phyloP scores from a whole-genome alignment of 2,329 filamentous ascomycete genomes.

The Fusarium mexicanum region DNA sequence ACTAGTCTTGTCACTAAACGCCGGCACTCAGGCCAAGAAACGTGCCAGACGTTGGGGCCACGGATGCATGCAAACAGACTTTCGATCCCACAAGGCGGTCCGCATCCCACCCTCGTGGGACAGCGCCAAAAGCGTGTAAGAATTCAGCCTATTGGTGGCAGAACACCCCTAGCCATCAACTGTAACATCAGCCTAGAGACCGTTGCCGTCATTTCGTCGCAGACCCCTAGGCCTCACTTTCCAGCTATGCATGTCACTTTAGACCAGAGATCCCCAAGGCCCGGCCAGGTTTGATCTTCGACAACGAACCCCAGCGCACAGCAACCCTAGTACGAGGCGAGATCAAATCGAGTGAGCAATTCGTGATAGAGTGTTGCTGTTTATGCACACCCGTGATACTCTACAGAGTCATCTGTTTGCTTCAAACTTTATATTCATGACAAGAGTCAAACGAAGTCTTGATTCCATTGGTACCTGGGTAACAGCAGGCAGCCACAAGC shows the following conservation, averaged over 20 bases:
- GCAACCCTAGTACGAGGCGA: background rate
- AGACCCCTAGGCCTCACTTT: background rate
- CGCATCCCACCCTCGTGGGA: slow-evolving; percentile 10
- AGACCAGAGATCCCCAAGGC: background rate
- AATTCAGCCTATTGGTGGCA: slow-evolving; percentile 2
- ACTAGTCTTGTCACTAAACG: slow-evolving; percentile 2
- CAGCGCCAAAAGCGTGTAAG: background rate
- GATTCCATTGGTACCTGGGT: background rate
- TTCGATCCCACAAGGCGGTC: slow-evolving; percentile 18
- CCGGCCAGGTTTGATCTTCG: background rate
- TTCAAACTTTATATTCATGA: background rate
- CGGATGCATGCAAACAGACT: slow-evolving; percentile 30
- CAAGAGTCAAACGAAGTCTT: background rate
- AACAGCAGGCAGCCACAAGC: background rate
- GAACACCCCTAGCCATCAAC: background rate
- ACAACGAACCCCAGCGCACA: background rate
- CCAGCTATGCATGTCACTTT: slow-evolving; percentile 33
- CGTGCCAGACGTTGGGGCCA: slow-evolving; percentile 8
- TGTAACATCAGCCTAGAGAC: background rate
- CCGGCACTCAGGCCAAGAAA: background rate
- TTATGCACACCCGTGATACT: background rate
- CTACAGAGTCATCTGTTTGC: background rate
- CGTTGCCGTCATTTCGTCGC: slow-evolving; percentile 24
- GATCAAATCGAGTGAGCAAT: background rate
- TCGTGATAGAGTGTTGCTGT: background rate